phyloP scores from a whole-genome alignment of 306 rosid genomes.

The apple (Malus domestica) region ASM211411v1 NC_041791.1:21803501-21804000 shows the following conservation, averaged over 20 bases:
- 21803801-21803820: neutral
- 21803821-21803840: neutral
- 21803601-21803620: neutral
- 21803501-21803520: constrained; percentile 97
- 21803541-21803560: constrained; percentile 96
- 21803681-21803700: too few relatives aligned
- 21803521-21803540: constrained; percentile 99
- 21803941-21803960: neutral
- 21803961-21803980: neutral
- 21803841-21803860: neutral
- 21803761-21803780: neutral
- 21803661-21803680: too few relatives aligned
- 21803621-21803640: neutral
- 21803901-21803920: neutral
- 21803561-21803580: constrained; percentile 69
- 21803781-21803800: neutral
- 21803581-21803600: neutral
- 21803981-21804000: neutral
- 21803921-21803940: neutral
- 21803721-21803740: neutral
- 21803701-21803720: neutral
- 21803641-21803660: too few relatives aligned
- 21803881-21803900: neutral
- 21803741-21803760: neutral
- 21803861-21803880: neutral